phyloP scores from a whole-genome alignment of 768 basidiomycete genomes.

The Leccinum longicurvipes region DNA sequence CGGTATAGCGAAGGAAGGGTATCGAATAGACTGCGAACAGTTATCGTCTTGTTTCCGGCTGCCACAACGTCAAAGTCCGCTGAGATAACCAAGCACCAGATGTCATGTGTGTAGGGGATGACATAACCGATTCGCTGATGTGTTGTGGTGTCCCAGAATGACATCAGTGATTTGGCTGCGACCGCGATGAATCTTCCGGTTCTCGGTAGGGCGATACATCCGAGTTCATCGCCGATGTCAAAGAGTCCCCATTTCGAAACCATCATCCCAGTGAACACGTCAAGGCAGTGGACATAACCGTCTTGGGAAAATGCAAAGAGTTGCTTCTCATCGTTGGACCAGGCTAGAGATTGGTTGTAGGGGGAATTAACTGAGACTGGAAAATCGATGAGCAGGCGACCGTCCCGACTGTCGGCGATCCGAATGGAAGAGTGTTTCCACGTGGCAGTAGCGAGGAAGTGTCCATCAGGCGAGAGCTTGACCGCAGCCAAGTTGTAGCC shows the following conservation, averaged over 20 bases:
- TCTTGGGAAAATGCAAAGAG: not conserved
- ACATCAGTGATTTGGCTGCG: not conserved
- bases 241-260: not conserved
- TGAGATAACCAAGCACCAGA: not conserved
- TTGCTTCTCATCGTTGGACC: not conserved
- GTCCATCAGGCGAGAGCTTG: not conserved
- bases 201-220: not conserved
- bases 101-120: not conserved
- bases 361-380: not conserved
- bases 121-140: not conserved
- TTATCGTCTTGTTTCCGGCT: not conserved
- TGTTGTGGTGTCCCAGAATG: not conserved
- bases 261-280: not conserved
- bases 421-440: not conserved
- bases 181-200: not conserved
- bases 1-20: conserved; percentile 3
- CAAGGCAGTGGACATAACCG: not conserved
- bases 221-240: too few species aligned
- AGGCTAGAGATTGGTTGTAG: not conserved
- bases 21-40: not conserved
- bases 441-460: not conserved
- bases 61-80: conserved; percentile 1
- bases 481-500: not conserved
- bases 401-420: not conserved
- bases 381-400: not conserved